A percentile compares a stretch with the other conserved stretches of the same genome.
Evolutionary conservation across 2,329 filamentous ascomycete species (phyloP).

Genomic region (Colletotrichum abscissum): DNA sequence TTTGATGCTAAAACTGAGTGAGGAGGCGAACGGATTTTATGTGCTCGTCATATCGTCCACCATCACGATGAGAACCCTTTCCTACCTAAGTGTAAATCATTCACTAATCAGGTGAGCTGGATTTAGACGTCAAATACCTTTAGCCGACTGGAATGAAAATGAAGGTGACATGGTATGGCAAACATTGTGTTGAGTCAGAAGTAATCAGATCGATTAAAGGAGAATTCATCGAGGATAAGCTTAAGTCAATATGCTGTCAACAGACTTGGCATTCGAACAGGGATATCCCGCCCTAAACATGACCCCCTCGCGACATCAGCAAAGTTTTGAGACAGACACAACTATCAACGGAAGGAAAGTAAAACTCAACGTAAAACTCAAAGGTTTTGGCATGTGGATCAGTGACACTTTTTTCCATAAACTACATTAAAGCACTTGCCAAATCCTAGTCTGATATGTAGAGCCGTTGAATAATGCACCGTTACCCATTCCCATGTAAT

Average conservation of each 20-base stretch:
- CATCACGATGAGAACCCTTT: too few relatives aligned
- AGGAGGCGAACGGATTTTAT: background rate
- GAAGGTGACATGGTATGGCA: too few relatives aligned
- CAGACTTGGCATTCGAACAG: background rate
- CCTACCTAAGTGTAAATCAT: too few relatives aligned
- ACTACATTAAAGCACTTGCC: conserved; percentile 17
- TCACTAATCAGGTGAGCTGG: too few relatives aligned
- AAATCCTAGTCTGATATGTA: conserved; percentile 11
- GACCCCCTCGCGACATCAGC: background rate
- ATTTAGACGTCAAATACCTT: too few relatives aligned
- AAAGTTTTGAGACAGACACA: background rate
- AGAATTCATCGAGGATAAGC: background rate
- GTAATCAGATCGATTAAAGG: too few relatives aligned
- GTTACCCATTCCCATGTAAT: conserved; percentile 5
- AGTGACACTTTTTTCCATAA: background rate
- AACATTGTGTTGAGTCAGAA: background rate
- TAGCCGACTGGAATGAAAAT: too few relatives aligned
- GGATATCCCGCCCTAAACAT: background rate
- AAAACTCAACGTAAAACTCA: background rate
- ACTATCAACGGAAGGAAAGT: background rate
- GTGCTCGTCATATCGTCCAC: too few relatives aligned
- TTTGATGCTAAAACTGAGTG: too few relatives aligned
- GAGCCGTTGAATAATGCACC: conserved; percentile 5
- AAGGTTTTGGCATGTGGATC: background rate
- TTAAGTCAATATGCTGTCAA: conserved; percentile 14